phyloP scores from a whole-genome alignment of 306 rosid species.

The Acacia crassicarpa region DNA sequence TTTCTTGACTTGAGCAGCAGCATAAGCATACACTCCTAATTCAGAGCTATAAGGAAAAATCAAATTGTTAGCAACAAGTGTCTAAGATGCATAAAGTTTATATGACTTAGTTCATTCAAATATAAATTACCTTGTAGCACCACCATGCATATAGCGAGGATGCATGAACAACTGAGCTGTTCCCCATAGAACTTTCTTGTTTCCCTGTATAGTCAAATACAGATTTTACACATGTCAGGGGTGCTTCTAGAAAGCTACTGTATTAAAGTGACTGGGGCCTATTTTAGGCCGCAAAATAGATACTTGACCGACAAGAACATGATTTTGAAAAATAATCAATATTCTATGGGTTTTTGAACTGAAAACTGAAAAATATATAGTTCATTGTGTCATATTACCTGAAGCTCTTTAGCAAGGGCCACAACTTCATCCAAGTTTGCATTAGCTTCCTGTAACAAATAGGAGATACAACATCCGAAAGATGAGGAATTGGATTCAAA shows the following conservation, averaged over 20 bases:
- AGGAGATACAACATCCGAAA: too few relatives aligned
- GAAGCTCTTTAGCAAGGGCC: constrained; percentile 56
- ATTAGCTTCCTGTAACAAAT: constrained; percentile 67
- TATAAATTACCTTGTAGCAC: constrained; percentile 76
- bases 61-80: too few relatives aligned
- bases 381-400: too few relatives aligned
- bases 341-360: background rate
- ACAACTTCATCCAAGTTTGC: constrained; percentile 91
- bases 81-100: too few relatives aligned
- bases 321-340: background rate
- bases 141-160: constrained; percentile 99
- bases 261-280: background rate
- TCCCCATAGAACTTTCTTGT: constrained; percentile 87
- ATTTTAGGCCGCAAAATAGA: too few relatives aligned
- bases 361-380: too few relatives aligned
- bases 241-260: too few relatives aligned
- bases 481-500: too few relatives aligned
- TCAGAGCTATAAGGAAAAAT: constrained; percentile 65
- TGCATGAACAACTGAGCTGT: constrained; percentile 93
- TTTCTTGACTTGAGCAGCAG: constrained; percentile 98
- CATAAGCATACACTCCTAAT: constrained; percentile 79
- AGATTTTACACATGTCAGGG: too few relatives aligned
- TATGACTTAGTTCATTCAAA: constrained; percentile 3
- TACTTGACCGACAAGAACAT: too few relatives aligned
- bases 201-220: constrained; percentile 40